Percentiles rank a stretch among this genome's conserved stretches.
Conservation (phyloP, 441 rosid species). For the Monsonia emarginata region DNA sequence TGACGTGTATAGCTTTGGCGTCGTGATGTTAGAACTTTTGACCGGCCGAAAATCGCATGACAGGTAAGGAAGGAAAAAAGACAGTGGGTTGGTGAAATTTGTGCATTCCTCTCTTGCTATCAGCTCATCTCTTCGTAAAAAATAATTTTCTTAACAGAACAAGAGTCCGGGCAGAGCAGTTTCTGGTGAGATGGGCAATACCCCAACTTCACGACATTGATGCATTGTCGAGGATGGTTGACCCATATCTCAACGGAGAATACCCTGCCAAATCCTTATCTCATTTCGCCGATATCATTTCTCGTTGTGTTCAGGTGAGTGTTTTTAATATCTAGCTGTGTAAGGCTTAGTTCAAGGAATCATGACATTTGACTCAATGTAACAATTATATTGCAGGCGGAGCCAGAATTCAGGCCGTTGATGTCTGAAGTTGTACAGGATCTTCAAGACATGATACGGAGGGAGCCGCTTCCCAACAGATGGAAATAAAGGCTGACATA, state of each 20-base stretch:
- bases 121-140: slow-evolving; percentile 3
- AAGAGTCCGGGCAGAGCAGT: slow-evolving; percentile 69
- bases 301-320: slow-evolving; percentile 81
- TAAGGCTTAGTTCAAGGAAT: no score
- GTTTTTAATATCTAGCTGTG: neutral
- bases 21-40: slow-evolving; percentile 89
- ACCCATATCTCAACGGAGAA: slow-evolving; percentile 67
- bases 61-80: slow-evolving; percentile 33
- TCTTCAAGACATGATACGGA: slow-evolving; percentile 58
- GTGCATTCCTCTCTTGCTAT: neutral
- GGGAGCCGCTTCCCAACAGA: slow-evolving; percentile 50
- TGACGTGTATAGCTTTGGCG: slow-evolving; percentile 94
- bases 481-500: slow-evolving; percentile 30
- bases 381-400: slow-evolving; percentile 36
- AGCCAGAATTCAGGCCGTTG: slow-evolving; percentile 70
- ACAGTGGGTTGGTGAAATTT: neutral
- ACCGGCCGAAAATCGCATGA: slow-evolving; percentile 82
- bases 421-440: slow-evolving; percentile 97
- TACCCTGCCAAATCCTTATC: slow-evolving; percentile 83
- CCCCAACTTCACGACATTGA: slow-evolving; percentile 91
- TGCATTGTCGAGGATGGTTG: slow-evolving; percentile 88
- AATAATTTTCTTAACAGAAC: slow-evolving; percentile 35
- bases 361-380: no score
- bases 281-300: slow-evolving; percentile 79
- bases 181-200: slow-evolving; percentile 91